Evolutionary conservation across 2,329 filamentous ascomycete species (phyloP).

Genomic region (Talaromyces verruculosus): DNA sequence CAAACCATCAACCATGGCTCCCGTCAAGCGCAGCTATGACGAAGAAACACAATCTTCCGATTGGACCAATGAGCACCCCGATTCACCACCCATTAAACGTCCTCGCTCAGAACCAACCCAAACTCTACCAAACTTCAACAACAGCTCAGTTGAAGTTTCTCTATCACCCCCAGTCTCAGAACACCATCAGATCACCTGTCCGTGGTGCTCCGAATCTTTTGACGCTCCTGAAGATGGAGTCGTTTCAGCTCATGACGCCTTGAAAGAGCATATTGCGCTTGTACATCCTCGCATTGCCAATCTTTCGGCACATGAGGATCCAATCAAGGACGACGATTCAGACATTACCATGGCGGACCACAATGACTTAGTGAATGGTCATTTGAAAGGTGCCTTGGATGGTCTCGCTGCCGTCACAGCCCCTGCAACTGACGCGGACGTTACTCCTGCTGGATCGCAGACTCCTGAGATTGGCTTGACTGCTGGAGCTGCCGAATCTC

Average conservation of each 20-base stretch:
- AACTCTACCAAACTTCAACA: conserved; percentile 25
- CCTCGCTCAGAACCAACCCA: conserved; percentile 42
- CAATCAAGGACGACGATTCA: conserved; percentile 24
- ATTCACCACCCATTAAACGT: conserved; percentile 37
- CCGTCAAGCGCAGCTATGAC: conserved; percentile 36
- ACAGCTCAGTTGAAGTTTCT: conserved; percentile 38
- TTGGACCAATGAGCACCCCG: conserved; percentile 36
- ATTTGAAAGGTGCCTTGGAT: background rate
- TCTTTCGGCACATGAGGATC: conserved; percentile 29
- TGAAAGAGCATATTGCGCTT: conserved; percentile 37
- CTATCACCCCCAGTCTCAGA: conserved; percentile 34
- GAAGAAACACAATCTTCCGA: conserved; percentile 40
- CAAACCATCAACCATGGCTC: conserved; percentile 8
- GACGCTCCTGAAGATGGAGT: conserved; percentile 29
- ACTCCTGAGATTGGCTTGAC: conserved; percentile 9
- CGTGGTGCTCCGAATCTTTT: conserved; percentile 39
- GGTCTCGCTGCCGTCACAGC: conserved; percentile 17
- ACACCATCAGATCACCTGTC: conserved; percentile 32
- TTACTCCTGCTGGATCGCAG: conserved; percentile 22
- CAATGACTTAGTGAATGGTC: conserved; percentile 24
- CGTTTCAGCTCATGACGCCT: conserved; percentile 29
- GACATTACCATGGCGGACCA: conserved; percentile 13
- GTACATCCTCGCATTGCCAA: conserved; percentile 36
- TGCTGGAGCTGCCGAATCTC: conserved; percentile 19
- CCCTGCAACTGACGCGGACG: conserved; percentile 20